Percentiles rank a stretch among this genome's conserved stretches.
phyloP scores from a whole-genome alignment of 176 grass and related monocot genomes.

The Tuctoria greenei region DNA sequence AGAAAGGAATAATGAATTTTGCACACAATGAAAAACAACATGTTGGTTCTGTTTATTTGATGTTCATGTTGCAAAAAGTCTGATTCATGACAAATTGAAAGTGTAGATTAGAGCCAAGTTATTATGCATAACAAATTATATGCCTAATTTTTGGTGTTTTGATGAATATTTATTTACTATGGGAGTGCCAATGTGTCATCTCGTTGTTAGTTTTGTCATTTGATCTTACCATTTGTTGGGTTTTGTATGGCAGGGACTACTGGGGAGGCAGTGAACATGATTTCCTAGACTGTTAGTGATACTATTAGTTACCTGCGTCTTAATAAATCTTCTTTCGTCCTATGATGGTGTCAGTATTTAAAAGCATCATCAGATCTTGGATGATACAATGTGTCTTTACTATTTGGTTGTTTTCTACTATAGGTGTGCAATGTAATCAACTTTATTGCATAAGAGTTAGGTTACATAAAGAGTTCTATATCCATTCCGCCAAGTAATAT shows the following conservation, averaged over 20 bases:
- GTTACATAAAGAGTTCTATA: slow-evolving; percentile 42
- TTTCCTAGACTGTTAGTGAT: slow-evolving; percentile 21
- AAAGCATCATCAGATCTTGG: slow-evolving; percentile 54
- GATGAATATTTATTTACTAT: slow-evolving; percentile 9
- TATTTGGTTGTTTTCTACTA: slow-evolving; percentile 26
- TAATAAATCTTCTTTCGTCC: slow-evolving; percentile 53
- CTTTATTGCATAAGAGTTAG: slow-evolving; percentile 32
- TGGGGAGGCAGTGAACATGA: slow-evolving; percentile 27
- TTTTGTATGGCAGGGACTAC: slow-evolving; percentile 33
- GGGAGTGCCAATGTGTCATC: neutral
- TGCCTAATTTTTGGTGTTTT: neutral
- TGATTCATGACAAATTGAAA: neutral
- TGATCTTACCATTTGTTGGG: neutral
- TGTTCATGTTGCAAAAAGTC: neutral
- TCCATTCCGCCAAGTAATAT: slow-evolving; percentile 43
- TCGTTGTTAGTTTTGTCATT: neutral
- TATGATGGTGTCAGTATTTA: slow-evolving; percentile 65
- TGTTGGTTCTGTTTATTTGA: neutral
- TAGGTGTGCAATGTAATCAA: slow-evolving; percentile 44
- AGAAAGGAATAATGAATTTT: slow-evolving; percentile 20
- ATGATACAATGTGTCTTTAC: slow-evolving; percentile 51
- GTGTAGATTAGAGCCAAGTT: neutral
- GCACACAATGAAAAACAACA: neutral
- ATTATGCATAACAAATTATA: neutral
- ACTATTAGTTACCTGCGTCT: slow-evolving; percentile 26